Evolutionary conservation across 129 eudicot genomes (phyloP), one percentile per base, ranked within the genome.

Genomic region (Pulicaria dysenterica): DNA sequence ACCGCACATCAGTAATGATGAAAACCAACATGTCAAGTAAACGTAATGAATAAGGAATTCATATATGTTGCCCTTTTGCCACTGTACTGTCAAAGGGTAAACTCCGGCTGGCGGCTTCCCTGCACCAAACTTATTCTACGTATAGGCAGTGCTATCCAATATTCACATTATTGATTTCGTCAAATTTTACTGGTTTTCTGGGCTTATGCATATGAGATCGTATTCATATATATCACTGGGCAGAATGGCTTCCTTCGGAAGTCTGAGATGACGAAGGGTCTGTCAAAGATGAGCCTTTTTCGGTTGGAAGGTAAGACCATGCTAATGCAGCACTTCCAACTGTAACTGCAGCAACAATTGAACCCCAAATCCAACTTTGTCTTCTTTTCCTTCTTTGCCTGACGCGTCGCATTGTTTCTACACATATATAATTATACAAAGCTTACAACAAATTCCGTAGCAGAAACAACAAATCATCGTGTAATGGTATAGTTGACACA

Each of bases 341-440:
- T 36, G 92, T 78, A 48, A 87, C 58, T 38, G 87, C 88, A 45
- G 83, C 80, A 41, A 85, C 87, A 55, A 93, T 42, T 37, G 98
- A 87, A 19, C 98, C 92, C 90, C 92, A 88, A 36, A 91, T 58
- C 96, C 88, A 86, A 73, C 64, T 86, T 62, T 80, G 96, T 77
- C 83, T 82, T 82, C 77, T 79, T 75, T 84, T 86, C 88, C 92
- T 86, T 47, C 54, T 85, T 80, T 86, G 91, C 82, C 97, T 80
- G 11, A 74, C 84, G n/a, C 69, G 79, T 59, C 96, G 74, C 79
- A 87, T 84, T 6, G 76, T 63, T 75, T 93, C 98, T 93, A 54
- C 61, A 70, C 74, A 74, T 37, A 14, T 34, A 6, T 56, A 51
- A 65, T 3, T 62, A 70, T 37, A 70, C 44, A 57, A 59, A 17